These are phyloP conservation scores for Colletotrichum neosansevieriae DNA, from an alignment of 2,329 filamentous ascomycete genomes.

Conservation along the genomic window DNA sequence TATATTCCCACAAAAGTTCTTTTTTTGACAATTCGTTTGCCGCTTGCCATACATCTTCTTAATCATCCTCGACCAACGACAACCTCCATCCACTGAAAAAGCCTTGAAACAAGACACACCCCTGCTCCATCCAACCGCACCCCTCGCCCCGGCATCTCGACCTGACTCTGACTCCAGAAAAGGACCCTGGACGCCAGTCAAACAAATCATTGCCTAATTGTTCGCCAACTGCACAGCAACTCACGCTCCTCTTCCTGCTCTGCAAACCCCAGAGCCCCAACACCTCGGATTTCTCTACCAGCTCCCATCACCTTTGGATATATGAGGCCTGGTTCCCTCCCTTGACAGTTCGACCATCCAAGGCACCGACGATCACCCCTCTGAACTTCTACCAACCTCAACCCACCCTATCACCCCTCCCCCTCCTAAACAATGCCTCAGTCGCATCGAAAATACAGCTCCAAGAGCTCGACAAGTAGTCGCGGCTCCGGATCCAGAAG, in stretches of 20 bases:
- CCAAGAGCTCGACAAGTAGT: slow-evolving; percentile 53
- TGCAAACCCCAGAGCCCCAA: slow-evolving; percentile 19
- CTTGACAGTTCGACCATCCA: slow-evolving; percentile 9
- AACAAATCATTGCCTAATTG: slow-evolving; percentile 34
- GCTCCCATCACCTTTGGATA: slow-evolving; percentile 13
- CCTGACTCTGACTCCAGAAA: slow-evolving; percentile 17
- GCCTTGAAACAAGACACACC: slow-evolving; percentile 24
- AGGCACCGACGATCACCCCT: slow-evolving; percentile 13
- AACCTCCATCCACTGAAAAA: slow-evolving; percentile 6
- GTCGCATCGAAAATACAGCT: slow-evolving; percentile 52
- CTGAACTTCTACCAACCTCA: slow-evolving; percentile 5
- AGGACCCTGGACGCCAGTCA: slow-evolving; percentile 26
- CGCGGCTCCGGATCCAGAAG: slow-evolving; percentile 55
- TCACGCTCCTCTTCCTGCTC: slow-evolving; percentile 18
- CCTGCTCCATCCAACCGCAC: slow-evolving; percentile 34
- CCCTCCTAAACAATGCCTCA: slow-evolving; percentile 46
- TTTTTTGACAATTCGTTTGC: slow-evolving; percentile 1
- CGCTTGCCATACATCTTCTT: slow-evolving; percentile 17
- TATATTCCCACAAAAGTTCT: slow-evolving; percentile 6
- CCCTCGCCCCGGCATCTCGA: slow-evolving; percentile 27
- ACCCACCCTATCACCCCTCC: not conserved
- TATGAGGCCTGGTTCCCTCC: slow-evolving; percentile 35
- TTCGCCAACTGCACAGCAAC: slow-evolving; percentile 30
- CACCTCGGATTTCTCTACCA: not conserved
- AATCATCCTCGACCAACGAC: slow-evolving; percentile 26